A percentile compares a stretch with the other conserved stretches of the same genome.
Evolutionary conservation across 116 monocot species (phyloP).

Genomic region (Papilionanthe hybrid): DNA sequence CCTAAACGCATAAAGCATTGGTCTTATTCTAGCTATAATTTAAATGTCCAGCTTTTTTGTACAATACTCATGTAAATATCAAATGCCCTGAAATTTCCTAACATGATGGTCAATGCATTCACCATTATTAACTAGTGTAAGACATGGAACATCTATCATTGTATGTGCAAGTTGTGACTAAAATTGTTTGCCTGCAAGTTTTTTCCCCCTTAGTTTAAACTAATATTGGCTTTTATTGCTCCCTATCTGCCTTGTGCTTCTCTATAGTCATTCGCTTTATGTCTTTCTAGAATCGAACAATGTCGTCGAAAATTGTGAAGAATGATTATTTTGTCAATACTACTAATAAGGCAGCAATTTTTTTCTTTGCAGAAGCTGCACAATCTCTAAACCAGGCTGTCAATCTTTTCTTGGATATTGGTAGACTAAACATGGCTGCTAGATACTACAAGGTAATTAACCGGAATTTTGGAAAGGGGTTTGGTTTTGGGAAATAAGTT

Average conservation of each 20-base stretch:
- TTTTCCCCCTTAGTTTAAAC: not conserved
- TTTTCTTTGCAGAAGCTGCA: slow-evolving; percentile 68
- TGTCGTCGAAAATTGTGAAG: not conserved
- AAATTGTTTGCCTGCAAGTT: not conserved
- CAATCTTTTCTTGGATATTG: slow-evolving; percentile 84
- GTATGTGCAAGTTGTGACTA: not conserved
- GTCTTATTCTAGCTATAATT: not conserved
- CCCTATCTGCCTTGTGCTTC: not conserved
- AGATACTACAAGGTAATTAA: slow-evolving; percentile 82
- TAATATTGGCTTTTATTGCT: not conserved
- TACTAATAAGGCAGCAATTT: not conserved
- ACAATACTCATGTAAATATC: not conserved
- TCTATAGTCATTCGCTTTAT: not conserved
- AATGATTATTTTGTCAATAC: not conserved
- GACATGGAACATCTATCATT: not conserved
- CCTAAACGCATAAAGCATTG: not conserved
- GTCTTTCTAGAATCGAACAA: not conserved
- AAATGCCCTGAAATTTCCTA: too few species aligned
- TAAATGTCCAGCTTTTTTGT: not conserved
- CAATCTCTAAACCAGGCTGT: slow-evolving; percentile 71
- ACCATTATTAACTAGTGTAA: not conserved
- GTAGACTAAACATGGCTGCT: slow-evolving; percentile 96
- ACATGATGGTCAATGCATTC: too few species aligned
- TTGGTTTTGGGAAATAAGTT: too few species aligned
- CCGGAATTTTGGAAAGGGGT: not conserved